Conservation (phyloP, 257 asterid species). For the Solanum virginianum region DNA sequence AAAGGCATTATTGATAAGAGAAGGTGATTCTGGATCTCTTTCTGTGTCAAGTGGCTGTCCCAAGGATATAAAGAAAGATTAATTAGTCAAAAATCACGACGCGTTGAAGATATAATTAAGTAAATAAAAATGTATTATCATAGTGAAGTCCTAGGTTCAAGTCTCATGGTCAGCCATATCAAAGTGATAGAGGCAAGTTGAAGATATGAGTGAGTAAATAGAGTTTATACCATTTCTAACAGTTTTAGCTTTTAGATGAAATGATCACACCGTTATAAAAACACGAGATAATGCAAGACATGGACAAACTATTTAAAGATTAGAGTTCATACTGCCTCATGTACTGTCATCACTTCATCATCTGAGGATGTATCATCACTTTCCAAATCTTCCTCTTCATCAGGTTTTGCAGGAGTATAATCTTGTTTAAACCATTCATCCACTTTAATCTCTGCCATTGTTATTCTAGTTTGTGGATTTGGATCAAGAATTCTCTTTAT, state of each 20-base stretch:
- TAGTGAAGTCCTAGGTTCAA: background rate
- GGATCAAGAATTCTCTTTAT: constrained; percentile 89
- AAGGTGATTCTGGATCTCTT: constrained; percentile 36
- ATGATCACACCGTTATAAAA: background rate
- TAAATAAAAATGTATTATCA: background rate
- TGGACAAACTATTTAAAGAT: background rate
- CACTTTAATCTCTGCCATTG: constrained; percentile 57
- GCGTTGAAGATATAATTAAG: background rate
- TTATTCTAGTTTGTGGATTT: constrained; percentile 65
- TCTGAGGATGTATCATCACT: constrained; percentile 29
- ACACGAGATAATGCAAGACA: background rate
- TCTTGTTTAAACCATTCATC: constrained; percentile 80
- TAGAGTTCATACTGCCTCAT: constrained; percentile 27
- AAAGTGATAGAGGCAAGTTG: background rate
- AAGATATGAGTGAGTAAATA: background rate
- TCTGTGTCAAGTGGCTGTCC: constrained; percentile 35
- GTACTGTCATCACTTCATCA: constrained; percentile 39
- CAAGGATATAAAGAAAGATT: background rate
- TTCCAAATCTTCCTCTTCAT: constrained; percentile 41
- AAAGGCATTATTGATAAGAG: constrained; percentile 62
- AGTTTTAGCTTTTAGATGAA: background rate
- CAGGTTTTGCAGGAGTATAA: constrained; percentile 46
- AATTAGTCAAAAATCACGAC: background rate
- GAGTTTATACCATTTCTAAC: background rate
- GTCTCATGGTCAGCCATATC: background rate